These are phyloP conservation scores for Malus fusca DNA, from an alignment of 306 rosid genomes.

Conservation along the genomic window DNA sequence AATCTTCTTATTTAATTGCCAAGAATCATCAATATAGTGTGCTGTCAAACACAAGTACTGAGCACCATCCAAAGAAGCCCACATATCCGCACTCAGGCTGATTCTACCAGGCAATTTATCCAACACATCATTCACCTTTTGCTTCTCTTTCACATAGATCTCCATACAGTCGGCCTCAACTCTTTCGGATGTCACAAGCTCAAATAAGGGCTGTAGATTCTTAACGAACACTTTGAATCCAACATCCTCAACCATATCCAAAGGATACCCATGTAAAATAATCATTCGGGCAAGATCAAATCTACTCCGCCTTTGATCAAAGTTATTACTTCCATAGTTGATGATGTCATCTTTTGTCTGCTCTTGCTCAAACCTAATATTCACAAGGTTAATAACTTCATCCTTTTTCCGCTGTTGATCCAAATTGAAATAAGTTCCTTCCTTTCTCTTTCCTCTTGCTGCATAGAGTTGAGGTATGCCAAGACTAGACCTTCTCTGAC, in stretches of 20 bases:
- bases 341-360: conserved; percentile 60
- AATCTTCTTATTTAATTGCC: conserved; percentile 75
- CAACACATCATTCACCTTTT: conserved; percentile 74
- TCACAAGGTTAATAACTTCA: conserved; percentile 64
- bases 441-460: conserved; percentile 85
- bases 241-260: conserved; percentile 91
- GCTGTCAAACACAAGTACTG: conserved; percentile 82
- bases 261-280: conserved; percentile 89
- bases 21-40: conserved; percentile 85
- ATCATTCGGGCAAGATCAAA: conserved; percentile 98
- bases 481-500: conserved; percentile 76
- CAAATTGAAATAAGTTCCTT: conserved; percentile 45
- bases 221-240: conserved; percentile 89
- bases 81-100: conserved; percentile 75
- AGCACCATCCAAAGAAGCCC: conserved; percentile 50
- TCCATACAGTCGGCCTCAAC: conserved; percentile 94
- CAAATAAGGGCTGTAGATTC: conserved; percentile 91
- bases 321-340: conserved; percentile 44
- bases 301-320: conserved; percentile 84
- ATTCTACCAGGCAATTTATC: conserved; percentile 95
- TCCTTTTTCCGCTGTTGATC: conserved; percentile 78
- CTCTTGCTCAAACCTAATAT: conserved; percentile 83
- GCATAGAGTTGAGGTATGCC: conserved; percentile 55
- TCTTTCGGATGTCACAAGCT: conserved; percentile 59
- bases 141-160: conserved; percentile 76